Evolutionary conservation across 1,284 basidiomycete species (phyloP).

Genomic region (Mycena sp.): DNA sequence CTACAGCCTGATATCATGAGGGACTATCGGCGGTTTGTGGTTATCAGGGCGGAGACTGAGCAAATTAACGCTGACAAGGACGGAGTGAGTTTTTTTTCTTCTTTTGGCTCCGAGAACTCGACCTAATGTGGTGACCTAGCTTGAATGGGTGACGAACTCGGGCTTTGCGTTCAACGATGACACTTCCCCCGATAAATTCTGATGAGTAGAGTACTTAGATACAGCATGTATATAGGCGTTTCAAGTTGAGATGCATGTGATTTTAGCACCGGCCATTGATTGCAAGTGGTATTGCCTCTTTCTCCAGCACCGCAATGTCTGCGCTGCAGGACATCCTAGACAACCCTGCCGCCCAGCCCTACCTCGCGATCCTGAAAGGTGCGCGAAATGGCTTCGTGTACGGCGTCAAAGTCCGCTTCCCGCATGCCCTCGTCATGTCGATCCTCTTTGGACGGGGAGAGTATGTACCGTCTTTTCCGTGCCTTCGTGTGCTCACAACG

Average conservation of each 20-base stretch:
- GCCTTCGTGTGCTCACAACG: neutral
- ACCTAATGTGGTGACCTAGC: constrained; percentile 34
- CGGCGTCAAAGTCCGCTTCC: constrained; percentile 93
- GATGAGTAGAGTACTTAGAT: too few relatives aligned
- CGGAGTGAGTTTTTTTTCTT: constrained; percentile 37
- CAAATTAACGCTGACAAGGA: constrained; percentile 26
- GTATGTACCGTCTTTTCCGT: constrained; percentile 56
- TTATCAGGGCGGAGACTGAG: constrained; percentile 52
- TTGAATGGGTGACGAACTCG: constrained; percentile 47
- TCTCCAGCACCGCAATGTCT: neutral
- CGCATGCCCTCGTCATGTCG: constrained; percentile 99
- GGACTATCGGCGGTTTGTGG: constrained; percentile 67
- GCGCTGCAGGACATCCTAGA: constrained; percentile 55
- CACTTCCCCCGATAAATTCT: too few relatives aligned
- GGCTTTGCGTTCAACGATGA: constrained; percentile 53
- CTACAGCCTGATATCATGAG: constrained; percentile 66
- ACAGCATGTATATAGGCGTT: too few relatives aligned
- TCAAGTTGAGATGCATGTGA: too few relatives aligned
- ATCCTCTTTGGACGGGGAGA: constrained; percentile 91
- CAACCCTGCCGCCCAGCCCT: constrained; percentile 88
- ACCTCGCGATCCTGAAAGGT: constrained; percentile 93
- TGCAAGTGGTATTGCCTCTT: too few relatives aligned
- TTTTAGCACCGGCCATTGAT: too few relatives aligned
- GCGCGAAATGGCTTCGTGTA: constrained; percentile 95
- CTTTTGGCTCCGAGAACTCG: neutral